Evolutionary conservation across 257 asterid species (phyloP).

Genomic region (Petunia secreta): DNA sequence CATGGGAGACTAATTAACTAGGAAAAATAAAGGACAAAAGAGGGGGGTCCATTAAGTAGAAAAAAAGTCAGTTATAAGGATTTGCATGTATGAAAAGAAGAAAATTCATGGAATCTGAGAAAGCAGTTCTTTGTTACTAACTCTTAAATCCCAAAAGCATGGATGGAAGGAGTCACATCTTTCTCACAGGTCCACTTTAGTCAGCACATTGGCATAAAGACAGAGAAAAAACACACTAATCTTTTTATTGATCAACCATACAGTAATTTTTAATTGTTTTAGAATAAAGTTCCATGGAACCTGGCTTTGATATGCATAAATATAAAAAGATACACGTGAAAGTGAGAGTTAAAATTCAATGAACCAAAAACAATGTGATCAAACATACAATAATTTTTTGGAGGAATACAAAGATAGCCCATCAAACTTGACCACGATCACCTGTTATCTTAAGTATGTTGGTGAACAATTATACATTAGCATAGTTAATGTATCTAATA

Average conservation of each 20-base stretch:
- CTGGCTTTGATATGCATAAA: not conserved
- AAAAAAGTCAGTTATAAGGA: not conserved
- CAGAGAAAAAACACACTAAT: not conserved
- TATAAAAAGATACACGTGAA: not conserved
- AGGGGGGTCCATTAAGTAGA: not conserved
- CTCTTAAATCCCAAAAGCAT: slow-evolving; percentile 27
- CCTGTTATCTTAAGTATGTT: too few relatives aligned
- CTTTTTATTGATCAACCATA: not conserved
- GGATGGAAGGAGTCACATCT: slow-evolving; percentile 37
- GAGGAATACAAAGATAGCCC: too few relatives aligned
- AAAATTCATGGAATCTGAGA: slow-evolving; percentile 19
- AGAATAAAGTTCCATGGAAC: not conserved
- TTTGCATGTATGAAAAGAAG: not conserved
- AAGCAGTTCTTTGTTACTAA: not conserved
- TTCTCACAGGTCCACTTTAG: slow-evolving; percentile 36
- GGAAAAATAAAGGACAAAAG: not conserved
- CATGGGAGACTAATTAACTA: not conserved
- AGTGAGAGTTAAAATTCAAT: not conserved
- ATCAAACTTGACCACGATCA: too few relatives aligned
- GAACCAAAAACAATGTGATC: not conserved
- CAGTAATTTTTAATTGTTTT: not conserved
- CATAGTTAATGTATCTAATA: too few relatives aligned
- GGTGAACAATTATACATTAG: too few relatives aligned
- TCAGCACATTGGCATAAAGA: not conserved
- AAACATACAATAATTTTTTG: too few relatives aligned